Evolutionary conservation across 495 filamentous ascomycete genomes (phyloP).

Genomic region (Tuber umbilicatum): DNA sequence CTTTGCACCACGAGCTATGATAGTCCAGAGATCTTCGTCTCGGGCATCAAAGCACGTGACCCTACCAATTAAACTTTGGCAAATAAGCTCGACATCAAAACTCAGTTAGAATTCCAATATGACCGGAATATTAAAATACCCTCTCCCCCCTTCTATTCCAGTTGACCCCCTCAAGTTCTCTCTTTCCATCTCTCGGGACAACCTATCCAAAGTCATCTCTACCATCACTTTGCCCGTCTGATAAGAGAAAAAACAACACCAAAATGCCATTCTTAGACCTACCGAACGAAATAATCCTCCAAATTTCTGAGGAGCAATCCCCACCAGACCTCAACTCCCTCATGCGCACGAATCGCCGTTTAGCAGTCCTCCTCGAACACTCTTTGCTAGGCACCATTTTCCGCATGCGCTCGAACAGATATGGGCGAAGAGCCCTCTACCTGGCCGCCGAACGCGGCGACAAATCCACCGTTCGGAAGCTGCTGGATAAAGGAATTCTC

Average conservation of each 20-base stretch:
- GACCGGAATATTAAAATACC: background rate
- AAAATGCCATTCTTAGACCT: slow-evolving; percentile 25
- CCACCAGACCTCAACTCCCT: slow-evolving; percentile 22
- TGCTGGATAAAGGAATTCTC: slow-evolving; percentile 18
- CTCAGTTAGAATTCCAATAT: slow-evolving; percentile 1
- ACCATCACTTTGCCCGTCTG: background rate
- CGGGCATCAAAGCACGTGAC: background rate
- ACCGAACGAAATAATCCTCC: slow-evolving; percentile 28
- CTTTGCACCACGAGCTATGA: background rate
- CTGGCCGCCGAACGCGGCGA: slow-evolving; percentile 19
- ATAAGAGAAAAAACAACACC: background rate
- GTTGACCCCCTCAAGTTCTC: background rate
- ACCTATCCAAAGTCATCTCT: background rate
- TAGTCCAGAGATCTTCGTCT: background rate
- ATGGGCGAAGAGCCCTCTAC: slow-evolving; percentile 25
- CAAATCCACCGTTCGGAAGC: slow-evolving; percentile 6
- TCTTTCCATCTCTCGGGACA: background rate
- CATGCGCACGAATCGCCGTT: slow-evolving; percentile 23
- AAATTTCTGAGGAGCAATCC: slow-evolving; percentile 14
- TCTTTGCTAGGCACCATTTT: slow-evolving; percentile 10
- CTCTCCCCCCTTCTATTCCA: background rate
- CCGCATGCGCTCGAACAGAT: slow-evolving; percentile 14
- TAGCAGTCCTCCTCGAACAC: slow-evolving; percentile 19
- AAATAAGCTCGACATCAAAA: background rate
- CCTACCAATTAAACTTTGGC: background rate